A percentile compares a stretch with the other conserved stretches of the same genome.
Conservation (phyloP, 73 alveolate species). For the Paramecium octaurelia region DNA sequence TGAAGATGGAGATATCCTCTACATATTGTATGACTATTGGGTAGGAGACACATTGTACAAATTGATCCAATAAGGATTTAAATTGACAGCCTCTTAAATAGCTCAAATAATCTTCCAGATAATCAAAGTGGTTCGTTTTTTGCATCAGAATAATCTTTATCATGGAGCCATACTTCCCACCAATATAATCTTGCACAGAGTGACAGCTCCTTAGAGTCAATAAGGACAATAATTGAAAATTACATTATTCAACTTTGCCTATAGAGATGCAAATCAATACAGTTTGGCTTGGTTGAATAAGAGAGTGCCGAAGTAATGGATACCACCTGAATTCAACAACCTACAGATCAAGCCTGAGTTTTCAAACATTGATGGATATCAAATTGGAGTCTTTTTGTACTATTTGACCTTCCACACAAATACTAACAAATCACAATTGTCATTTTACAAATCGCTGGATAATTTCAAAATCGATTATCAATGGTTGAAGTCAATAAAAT, state of each 20-base stretch:
- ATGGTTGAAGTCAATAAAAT: background rate
- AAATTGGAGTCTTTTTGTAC: background rate
- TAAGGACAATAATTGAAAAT: background rate
- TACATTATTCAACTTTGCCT: background rate
- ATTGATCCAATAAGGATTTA: background rate
- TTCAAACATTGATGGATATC: background rate
- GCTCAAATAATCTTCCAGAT: background rate
- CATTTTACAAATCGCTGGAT: constrained; percentile 1
- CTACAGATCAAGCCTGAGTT: background rate
- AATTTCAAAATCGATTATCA: background rate
- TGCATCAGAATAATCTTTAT: background rate
- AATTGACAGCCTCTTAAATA: background rate
- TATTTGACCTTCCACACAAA: background rate
- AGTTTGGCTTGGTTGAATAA: background rate
- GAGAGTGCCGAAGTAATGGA: constrained; percentile 4
- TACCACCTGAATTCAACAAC: constrained; percentile 6
- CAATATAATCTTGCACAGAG: background rate
- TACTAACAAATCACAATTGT: background rate
- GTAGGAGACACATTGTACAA: background rate
- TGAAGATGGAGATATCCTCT: constrained; percentile 3
- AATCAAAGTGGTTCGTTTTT: background rate
- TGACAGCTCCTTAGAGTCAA: background rate
- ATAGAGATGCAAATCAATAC: background rate
- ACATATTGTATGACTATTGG: constrained; percentile 35
- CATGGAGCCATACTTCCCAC: constrained; percentile 23